Conservation (phyloP, 1,139 yeast genomes). For the Nadsonia commutata region DNA sequence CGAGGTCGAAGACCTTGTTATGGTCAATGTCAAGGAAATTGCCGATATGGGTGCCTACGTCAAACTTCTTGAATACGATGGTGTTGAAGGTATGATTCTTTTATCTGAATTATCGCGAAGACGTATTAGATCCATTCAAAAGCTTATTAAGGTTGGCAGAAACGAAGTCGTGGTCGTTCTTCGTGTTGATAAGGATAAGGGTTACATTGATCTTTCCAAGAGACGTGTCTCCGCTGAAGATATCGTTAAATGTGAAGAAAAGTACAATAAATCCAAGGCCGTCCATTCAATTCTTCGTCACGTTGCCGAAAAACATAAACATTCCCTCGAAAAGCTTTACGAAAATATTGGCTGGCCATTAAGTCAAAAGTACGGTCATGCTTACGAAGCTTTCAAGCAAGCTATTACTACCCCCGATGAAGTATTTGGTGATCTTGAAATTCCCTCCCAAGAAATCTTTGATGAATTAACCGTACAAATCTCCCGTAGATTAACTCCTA, state of each 20-base stretch:
- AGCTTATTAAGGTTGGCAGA: conserved; percentile 93
- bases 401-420: conserved; percentile 80
- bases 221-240: conserved; percentile 98
- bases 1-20: conserved; percentile 95
- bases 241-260: conserved; percentile 92
- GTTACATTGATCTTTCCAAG: conserved; percentile 92
- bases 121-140: conserved; percentile 96
- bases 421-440: conserved; percentile 65
- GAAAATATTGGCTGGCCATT: conserved; percentile 94
- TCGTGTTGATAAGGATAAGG: conserved; percentile 97
- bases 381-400: conserved; percentile 91
- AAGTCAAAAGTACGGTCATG: conserved; percentile 90
- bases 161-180: conserved; percentile 98
- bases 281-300: conserved; percentile 95
- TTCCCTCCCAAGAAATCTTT: conserved; percentile 60
- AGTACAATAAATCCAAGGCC: conserved; percentile 92
- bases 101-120: conserved; percentile 94
- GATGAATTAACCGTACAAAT: conserved; percentile 76
- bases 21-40: conserved; percentile 96
- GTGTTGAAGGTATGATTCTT: conserved; percentile 96
- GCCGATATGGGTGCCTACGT: conserved; percentile 99
- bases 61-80: conserved; percentile 88
- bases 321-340: conserved; percentile 74
- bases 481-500: conserved; percentile 90
- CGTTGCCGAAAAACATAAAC: conserved; percentile 92